Conservation (phyloP, 495 filamentous ascomycete genomes). For the Penicillium paxilli region DNA sequence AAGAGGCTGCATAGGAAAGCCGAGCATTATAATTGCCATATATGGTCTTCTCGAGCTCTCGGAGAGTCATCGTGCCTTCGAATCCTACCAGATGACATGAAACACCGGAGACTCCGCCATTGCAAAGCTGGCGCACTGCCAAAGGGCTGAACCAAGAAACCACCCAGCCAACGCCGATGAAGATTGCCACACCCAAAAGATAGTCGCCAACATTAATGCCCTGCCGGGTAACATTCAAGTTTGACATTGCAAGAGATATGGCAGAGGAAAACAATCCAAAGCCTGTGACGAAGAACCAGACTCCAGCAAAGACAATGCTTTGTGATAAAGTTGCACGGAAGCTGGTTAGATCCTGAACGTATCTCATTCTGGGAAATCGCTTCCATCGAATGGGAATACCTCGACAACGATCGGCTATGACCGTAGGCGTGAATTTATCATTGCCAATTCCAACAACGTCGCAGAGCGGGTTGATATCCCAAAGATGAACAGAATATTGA, state of each 20-base stretch:
- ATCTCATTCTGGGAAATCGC: slow-evolving; percentile 11
- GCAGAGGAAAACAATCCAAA: slow-evolving; percentile 7
- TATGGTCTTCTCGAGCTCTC: slow-evolving; percentile 8
- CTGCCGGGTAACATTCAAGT: too few species aligned
- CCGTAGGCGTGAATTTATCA: slow-evolving; percentile 8
- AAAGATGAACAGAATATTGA: slow-evolving; percentile 12
- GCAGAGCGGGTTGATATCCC: slow-evolving; percentile 13
- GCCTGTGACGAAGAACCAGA: slow-evolving; percentile 3
- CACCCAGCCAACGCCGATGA: slow-evolving; percentile 9
- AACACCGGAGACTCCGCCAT: slow-evolving; percentile 5
- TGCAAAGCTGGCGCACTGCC: slow-evolving; percentile 17
- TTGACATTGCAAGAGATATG: slow-evolving; percentile 1
- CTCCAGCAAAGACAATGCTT: slow-evolving; percentile 5
- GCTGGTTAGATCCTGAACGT: slow-evolving; percentile 5
- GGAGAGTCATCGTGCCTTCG: slow-evolving; percentile 13
- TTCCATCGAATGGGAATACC: slow-evolving; percentile 19
- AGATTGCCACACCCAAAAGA: slow-evolving; percentile 4
- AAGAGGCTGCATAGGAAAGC: slow-evolving; percentile 9
- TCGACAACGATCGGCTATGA: slow-evolving; percentile 12
- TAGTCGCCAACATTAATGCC: not conserved
- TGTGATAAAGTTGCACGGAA: slow-evolving; percentile 9
- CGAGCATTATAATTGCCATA: slow-evolving; percentile 15
- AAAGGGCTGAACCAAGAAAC: slow-evolving; percentile 16
- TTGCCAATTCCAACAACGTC: slow-evolving; percentile 14
- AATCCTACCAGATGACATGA: slow-evolving; percentile 13